Base-by-base conservation (phyloP, 176 grass and related monocot species). In the Oryza rufipogon region DNA sequence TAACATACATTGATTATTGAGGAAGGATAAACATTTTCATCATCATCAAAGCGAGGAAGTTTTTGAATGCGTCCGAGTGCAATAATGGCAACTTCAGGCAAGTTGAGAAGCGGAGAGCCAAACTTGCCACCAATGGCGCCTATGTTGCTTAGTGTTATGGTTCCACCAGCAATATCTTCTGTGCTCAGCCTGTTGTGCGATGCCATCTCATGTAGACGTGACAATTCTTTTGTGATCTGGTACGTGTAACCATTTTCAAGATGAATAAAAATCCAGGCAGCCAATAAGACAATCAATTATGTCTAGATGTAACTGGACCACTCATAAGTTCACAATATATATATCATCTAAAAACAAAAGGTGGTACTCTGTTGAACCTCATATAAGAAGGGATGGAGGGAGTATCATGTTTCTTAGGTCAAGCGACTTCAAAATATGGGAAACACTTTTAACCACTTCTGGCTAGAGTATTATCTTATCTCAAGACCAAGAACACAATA, bases 91-190 rank as follows among this genome's bases (percentile, higher is more conserved):
- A 98, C 96, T 87, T 98, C 96, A 49, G 96, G 96, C 68, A 91
- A 83, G 89, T 98, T 98, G 30, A 98, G 89, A 82, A 98, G 89
- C 23, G 96, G 96, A 67, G 93, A 98, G 2, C 96, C 93, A 76
- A 98, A 98, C 84, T 95, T 98, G 78, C 96, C 96, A 56, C 96
- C 96, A 72, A 98, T 95, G 36, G 96, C 78, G 3, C 96, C 96
- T 46, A 98, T 98, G 85, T 98, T 98, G 91, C 93, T 98, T 41
- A 98, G 83, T 22, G 96, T 98, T 85, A 98, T 89, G 66, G 93
- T 98, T 83, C 91, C 96, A 73, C 86, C 96, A 46, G 74, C 83
- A 87, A 98, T 90, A 87, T 98, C 91, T 49, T 88, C 84, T 23
- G 63, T 74, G 85, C 38, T 89, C 90, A 95, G 80, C 70, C 70